Evolutionary conservation across 2,329 filamentous ascomycete species (phyloP).

Genomic region (Venturia nashicola): DNA sequence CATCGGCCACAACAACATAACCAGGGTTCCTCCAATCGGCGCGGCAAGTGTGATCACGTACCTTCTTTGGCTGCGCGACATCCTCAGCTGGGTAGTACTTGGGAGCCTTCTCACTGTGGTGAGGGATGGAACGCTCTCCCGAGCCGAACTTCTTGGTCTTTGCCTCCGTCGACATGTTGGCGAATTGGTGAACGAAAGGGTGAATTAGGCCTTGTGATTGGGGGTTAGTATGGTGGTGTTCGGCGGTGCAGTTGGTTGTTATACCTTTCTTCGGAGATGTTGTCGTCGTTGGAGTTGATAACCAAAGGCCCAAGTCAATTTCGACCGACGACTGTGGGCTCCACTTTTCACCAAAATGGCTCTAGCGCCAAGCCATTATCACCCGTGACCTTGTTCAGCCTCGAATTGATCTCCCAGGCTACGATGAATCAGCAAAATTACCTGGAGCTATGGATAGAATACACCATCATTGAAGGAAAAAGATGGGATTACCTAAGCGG

Average conservation of each 20-base stretch:
- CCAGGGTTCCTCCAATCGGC: background rate
- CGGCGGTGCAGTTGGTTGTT: background rate
- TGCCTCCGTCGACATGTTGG: slow-evolving; percentile 7
- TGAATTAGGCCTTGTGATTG: background rate
- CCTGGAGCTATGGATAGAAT: too few species aligned
- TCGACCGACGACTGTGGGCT: background rate
- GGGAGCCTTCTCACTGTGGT: slow-evolving; percentile 80
- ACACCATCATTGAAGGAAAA: too few species aligned
- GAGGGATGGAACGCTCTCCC: slow-evolving; percentile 83
- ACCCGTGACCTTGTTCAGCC: too few species aligned
- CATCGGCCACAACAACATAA: background rate
- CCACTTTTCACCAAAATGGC: too few species aligned
- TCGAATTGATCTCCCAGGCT: too few species aligned
- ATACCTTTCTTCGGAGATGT: background rate
- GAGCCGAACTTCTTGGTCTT: slow-evolving; percentile 82
- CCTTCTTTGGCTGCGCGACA: slow-evolving; percentile 81
- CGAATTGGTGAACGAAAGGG: background rate
- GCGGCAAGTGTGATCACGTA: slow-evolving; percentile 43
- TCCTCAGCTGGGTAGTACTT: slow-evolving; percentile 99
- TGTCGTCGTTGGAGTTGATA: background rate
- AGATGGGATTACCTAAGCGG: too few species aligned
- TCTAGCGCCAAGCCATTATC: too few species aligned
- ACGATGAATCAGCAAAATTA: too few species aligned
- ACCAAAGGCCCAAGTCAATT: background rate
- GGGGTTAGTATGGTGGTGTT: background rate